phyloP scores from a whole-genome alignment of 106 monocot genomes.

The Phalaenopsis aphrodite region DNA sequence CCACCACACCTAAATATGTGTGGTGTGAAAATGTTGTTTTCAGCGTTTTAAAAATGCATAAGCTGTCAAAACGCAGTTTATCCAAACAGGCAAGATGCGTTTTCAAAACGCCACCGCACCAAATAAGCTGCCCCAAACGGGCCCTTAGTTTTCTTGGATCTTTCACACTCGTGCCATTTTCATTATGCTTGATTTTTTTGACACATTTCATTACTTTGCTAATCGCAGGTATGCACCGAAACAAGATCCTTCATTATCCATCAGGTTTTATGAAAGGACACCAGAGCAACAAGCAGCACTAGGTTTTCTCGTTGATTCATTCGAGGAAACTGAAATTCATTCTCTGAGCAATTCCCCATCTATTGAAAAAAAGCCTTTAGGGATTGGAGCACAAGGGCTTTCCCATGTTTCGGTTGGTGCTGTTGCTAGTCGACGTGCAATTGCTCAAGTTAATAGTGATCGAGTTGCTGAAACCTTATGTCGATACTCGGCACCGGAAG shows the following conservation, averaged over 20 bases:
- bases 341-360: conserved; percentile 10
- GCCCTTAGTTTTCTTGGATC: background rate
- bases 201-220: conserved; percentile 1
- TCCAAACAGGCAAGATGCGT: no score
- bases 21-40: no score
- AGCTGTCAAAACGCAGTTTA: no score
- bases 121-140: no score
- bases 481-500: conserved; percentile 95
- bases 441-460: conserved; percentile 73
- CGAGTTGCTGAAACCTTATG: conserved; percentile 65
- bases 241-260: conserved; percentile 53
- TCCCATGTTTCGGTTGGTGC: conserved; percentile 85
- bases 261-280: conserved; percentile 77
- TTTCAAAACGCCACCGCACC: no score
- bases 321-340: conserved; percentile 15
- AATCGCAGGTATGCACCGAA: conserved; percentile 64
- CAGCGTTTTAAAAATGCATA: no score
- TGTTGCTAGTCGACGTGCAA: conserved; percentile 69
- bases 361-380: conserved; percentile 10
- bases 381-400: conserved; percentile 11
- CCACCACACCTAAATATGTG: no score
- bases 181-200: background rate
- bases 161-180: background rate
- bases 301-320: conserved; percentile 71
- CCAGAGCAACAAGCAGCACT: conserved; percentile 65